Percentiles rank a stretch among this genome's conserved stretches.
Conservation (phyloP, 106 monocot genomes). For the Dioscorea alata region DNA sequence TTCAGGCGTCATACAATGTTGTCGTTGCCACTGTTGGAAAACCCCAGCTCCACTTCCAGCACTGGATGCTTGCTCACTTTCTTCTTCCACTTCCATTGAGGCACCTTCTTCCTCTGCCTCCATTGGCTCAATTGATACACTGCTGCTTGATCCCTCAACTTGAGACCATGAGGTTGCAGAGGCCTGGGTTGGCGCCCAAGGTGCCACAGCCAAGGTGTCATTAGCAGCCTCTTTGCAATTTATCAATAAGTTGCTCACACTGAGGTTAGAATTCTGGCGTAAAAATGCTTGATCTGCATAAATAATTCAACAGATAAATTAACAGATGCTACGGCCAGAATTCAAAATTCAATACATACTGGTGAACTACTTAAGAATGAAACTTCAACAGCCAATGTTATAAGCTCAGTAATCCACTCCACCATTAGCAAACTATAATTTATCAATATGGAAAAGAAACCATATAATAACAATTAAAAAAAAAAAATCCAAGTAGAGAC, state of each 20-base stretch:
- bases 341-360: too few relatives aligned
- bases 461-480: too few relatives aligned
- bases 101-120: not conserved
- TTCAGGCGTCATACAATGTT: not conserved
- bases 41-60: not conserved
- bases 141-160: not conserved
- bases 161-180: not conserved
- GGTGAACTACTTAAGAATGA: too few relatives aligned
- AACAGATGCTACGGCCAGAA: not conserved
- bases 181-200: not conserved
- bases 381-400: too few relatives aligned
- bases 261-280: not conserved
- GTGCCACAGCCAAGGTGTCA: not conserved
- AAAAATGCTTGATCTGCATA: not conserved
- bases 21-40: not conserved
- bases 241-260: too few relatives aligned
- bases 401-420: too few relatives aligned
- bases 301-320: not conserved
- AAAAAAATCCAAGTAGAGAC: too few relatives aligned
- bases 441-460: too few relatives aligned
- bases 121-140: not conserved
- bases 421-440: too few relatives aligned
- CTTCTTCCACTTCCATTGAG: slow-evolving; percentile 1
- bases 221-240: not conserved
- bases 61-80: not conserved